Conservation (phyloP, 805 yeast genomes). For the Jamesozyma lodderae region DNA sequence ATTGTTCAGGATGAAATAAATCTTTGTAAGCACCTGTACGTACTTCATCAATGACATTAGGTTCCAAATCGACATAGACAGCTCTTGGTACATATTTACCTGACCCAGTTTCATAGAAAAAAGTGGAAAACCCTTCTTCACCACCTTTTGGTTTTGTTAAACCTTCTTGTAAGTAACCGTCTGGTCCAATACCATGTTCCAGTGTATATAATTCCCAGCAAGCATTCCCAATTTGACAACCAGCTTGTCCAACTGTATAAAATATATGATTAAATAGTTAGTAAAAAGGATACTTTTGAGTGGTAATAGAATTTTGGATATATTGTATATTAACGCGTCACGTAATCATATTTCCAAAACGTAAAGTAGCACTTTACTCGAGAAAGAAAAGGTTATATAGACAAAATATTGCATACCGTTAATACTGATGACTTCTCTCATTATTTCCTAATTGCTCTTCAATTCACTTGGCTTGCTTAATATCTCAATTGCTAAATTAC, state of each 20-base stretch:
- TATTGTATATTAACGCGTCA: background rate
- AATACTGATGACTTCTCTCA: constrained; percentile 91
- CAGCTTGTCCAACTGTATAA: constrained; percentile 65
- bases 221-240: constrained; percentile 98
- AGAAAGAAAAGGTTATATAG: no score
- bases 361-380: background rate
- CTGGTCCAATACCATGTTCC: constrained; percentile 96
- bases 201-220: constrained; percentile 98
- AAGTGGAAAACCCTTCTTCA: constrained; percentile 95
- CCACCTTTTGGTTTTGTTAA: constrained; percentile 79
- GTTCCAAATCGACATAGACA: constrained; percentile 92
- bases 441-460: no score
- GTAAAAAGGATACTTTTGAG: background rate
- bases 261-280: background rate
- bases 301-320: background rate
- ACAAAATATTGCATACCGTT: constrained; percentile 35
- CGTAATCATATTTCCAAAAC: background rate
- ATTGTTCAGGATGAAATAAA: constrained; percentile 95
- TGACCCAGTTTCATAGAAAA: constrained; percentile 89
- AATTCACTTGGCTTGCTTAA: no score
- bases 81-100: constrained; percentile 99
- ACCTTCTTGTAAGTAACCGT: constrained; percentile 79
- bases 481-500: no score
- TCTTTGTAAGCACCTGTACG: constrained; percentile 89
- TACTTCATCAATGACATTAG: constrained; percentile 95